Percentiles rank a stretch among this genome's conserved stretches.
phyloP scores from a whole-genome alignment of 768 basidiomycete species.

The Imleria badia region DNA sequence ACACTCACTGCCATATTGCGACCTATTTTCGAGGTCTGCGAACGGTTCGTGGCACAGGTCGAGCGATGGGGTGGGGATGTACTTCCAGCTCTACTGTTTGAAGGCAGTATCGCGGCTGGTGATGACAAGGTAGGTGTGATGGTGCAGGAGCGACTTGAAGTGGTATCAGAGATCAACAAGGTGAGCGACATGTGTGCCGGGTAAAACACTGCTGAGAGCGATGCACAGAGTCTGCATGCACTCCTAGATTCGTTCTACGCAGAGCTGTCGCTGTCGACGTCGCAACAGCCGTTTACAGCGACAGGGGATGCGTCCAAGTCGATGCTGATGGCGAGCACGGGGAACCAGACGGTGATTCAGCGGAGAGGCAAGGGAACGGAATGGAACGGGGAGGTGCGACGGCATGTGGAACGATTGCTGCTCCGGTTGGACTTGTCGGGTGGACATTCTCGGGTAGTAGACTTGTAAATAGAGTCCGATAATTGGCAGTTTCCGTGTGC shows the following conservation, averaged over 20 bases:
- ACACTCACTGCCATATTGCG: conserved; percentile 61
- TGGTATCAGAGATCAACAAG: conserved; percentile 77
- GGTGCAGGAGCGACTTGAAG: conserved; percentile 66
- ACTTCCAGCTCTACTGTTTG: conserved; percentile 77
- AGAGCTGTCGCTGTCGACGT: conserved; percentile 71
- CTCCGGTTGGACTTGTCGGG: conserved; percentile 64
- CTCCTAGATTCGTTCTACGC: conserved; percentile 79
- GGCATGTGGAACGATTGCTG: conserved; percentile 80
- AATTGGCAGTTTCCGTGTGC: too few species aligned
- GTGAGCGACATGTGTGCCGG: conserved; percentile 36
- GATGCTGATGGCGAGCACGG: conserved; percentile 55
- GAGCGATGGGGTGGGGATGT: conserved; percentile 94
- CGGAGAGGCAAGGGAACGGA: conserved; percentile 53
- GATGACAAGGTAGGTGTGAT: conserved; percentile 62
- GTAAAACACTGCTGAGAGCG: neutral
- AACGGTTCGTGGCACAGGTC: conserved; percentile 82
- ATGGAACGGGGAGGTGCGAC: conserved; percentile 64
- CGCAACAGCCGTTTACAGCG: conserved; percentile 65
- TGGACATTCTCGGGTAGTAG: too few species aligned
- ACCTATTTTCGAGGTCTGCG: conserved; percentile 79
- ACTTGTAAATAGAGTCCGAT: too few species aligned
- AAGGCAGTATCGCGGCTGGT: conserved; percentile 64
- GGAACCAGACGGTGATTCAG: conserved; percentile 45
- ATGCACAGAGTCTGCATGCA: conserved; percentile 59
- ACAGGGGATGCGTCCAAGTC: conserved; percentile 74